Base-by-base conservation (phyloP, 208 protist species). In the Trypanosoma conorhini region DNA sequence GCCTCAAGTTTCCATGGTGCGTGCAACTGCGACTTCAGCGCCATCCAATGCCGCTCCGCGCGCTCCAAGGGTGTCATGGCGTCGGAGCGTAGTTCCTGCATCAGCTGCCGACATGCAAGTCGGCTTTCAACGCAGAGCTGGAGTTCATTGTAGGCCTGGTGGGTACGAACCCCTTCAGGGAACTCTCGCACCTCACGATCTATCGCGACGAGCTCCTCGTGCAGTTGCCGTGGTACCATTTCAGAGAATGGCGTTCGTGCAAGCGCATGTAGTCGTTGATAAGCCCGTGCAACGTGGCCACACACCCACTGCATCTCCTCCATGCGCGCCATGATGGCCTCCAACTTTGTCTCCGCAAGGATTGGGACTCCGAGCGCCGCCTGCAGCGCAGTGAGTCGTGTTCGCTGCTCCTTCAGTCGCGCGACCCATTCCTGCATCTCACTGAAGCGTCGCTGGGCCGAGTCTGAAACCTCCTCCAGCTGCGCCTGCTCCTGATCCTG, bases 21-120 rank as follows among this genome's bases (percentile, higher is more conserved):
- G 68, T 98, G 93, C 22, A 99, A 94, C 61, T 94, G 77, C 61
- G 89, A 80, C 68, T 90, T 84, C 48, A 97, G 88, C 44, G 79
- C 22, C 46, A 80, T 61, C 89, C 92, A 97, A 77, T 97, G 89
- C 24, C 81, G 76, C 58, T 83, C 71, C 10, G 88, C 71, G 19
- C 85, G 80, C 57, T 89, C 85, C n/a, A 95, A 78, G 35, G 92
- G 89, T 31, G 83, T 87, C 76, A 99, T 94, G 3, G 92, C 91
- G 52, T 99, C 98, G 51, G 82, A 89, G 67, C 96, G 89, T 33
- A 99, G 86, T 71, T 98, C 97, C 40, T 87, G 79, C 63, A 98
- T 89, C 46, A 98, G 70, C 21, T 81, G 80, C 54, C 91, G 81
- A 78, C 76, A 86, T 26, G 85, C 67, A 9, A 93, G 44, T 31